Percentiles rank a stretch among this genome's conserved stretches.
Conservation (phyloP, 768 basidiomycete species). For the Tricholoma terreum region DNA sequence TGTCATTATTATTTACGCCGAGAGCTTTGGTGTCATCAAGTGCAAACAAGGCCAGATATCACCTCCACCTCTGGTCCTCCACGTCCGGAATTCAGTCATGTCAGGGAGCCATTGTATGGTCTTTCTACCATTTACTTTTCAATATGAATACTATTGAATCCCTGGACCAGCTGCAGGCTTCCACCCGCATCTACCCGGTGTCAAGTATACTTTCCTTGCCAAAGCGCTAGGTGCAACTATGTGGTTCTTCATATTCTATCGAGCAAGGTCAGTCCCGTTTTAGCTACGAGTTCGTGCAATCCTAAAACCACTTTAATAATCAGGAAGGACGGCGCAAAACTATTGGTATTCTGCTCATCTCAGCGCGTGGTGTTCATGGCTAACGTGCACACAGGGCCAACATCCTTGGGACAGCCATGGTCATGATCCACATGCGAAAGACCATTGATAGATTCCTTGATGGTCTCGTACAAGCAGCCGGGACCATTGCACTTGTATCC, state of each 20-base stretch:
- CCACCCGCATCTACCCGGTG: slow-evolving; percentile 81
- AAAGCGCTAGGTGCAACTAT: slow-evolving; percentile 89
- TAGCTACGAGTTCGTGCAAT: not conserved
- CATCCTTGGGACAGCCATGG: slow-evolving; percentile 44
- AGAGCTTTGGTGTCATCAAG: slow-evolving; percentile 7
- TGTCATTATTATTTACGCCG: not conserved
- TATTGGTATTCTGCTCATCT: slow-evolving; percentile 50
- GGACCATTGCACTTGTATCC: not conserved
- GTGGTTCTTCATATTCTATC: slow-evolving; percentile 99
- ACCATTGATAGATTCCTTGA: slow-evolving; percentile 34
- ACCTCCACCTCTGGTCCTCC: not conserved
- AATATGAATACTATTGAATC: slow-evolving; percentile 5
- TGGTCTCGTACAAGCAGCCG: not conserved
- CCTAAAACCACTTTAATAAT: slow-evolving; percentile 3
- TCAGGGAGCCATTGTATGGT: slow-evolving; percentile 39
- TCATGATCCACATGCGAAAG: slow-evolving; percentile 32
- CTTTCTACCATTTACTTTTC: slow-evolving; percentile 1
- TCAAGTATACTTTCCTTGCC: slow-evolving; percentile 71
- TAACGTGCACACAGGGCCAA: slow-evolving; percentile 39
- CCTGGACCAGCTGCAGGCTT: slow-evolving; percentile 64
- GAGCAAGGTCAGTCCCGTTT: slow-evolving; percentile 68
- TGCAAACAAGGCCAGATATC: slow-evolving; percentile 12
- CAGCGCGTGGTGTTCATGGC: slow-evolving; percentile 1
- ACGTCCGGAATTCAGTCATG: slow-evolving; percentile 29
- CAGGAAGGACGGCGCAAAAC: slow-evolving; percentile 75